Conservation (phyloP, 495 filamentous ascomycete species). For the Penicillium robsamsonii region DNA sequence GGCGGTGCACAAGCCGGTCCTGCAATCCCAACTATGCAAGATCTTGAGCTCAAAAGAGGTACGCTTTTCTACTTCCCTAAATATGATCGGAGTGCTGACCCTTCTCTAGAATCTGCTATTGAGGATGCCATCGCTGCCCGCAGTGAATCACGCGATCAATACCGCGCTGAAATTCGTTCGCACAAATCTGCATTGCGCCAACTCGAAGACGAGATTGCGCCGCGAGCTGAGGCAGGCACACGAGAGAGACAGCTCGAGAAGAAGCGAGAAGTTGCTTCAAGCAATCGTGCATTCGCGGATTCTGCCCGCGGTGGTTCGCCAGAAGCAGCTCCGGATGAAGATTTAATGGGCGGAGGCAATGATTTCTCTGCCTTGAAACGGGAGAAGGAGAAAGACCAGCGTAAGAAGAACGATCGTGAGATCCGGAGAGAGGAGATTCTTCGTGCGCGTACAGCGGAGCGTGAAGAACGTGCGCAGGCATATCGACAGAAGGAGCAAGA, state of each 20-base stretch:
- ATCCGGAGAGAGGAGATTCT: slow-evolving; percentile 44
- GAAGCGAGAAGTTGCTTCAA: slow-evolving; percentile 54
- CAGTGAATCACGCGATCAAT: slow-evolving; percentile 55
- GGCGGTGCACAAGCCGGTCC: slow-evolving; percentile 55
- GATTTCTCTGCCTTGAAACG: slow-evolving; percentile 41
- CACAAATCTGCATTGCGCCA: slow-evolving; percentile 35
- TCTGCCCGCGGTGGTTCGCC: slow-evolving; percentile 41
- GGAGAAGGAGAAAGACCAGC: slow-evolving; percentile 39
- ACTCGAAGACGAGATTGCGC: slow-evolving; percentile 69
- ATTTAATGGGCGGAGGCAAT: slow-evolving; percentile 45
- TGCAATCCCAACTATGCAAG: slow-evolving; percentile 69
- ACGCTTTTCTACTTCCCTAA: slow-evolving; percentile 9
- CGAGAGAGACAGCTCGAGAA: slow-evolving; percentile 87
- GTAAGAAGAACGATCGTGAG: slow-evolving; percentile 46
- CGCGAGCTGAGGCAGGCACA: slow-evolving; percentile 81
- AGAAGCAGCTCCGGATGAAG: slow-evolving; percentile 42
- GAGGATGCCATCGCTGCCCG: slow-evolving; percentile 55
- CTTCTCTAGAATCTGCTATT: slow-evolving; percentile 42
- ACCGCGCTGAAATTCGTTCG: slow-evolving; percentile 54
- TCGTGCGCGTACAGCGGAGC: slow-evolving; percentile 38
- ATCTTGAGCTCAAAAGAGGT: slow-evolving; percentile 70
- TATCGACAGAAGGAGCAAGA: slow-evolving; percentile 46
- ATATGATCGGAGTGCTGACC: not conserved
- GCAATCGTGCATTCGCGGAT: slow-evolving; percentile 48
- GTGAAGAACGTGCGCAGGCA: slow-evolving; percentile 43